Evolutionary conservation across 2,329 filamentous ascomycete species (phyloP).

Genomic region (Sclerotinia minor): DNA sequence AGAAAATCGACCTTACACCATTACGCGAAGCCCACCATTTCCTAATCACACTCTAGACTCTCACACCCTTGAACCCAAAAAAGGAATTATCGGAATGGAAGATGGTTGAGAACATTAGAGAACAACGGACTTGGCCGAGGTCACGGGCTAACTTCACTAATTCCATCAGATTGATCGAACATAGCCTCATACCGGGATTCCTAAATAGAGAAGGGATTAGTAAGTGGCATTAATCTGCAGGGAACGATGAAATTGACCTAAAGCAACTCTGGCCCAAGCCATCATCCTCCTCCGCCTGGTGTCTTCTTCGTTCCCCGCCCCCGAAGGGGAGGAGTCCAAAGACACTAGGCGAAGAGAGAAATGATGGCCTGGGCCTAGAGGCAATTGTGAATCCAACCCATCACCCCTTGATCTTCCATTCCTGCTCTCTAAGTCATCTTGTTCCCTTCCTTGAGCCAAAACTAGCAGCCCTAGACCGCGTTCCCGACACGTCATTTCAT

Average conservation of each 20-base stretch:
- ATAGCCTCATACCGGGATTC: no score
- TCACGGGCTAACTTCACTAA: not conserved
- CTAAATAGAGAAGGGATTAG: not conserved
- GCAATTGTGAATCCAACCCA: no score
- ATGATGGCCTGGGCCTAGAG: not conserved
- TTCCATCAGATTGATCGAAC: not conserved
- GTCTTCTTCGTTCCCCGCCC: not conserved
- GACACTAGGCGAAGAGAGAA: not conserved
- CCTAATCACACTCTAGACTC: not conserved
- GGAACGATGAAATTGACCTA: not conserved
- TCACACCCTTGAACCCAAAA: no score
- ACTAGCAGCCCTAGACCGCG: not conserved
- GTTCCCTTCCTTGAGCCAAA: not conserved
- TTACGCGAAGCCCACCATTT: not conserved
- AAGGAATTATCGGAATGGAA: not conserved
- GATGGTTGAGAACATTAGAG: not conserved
- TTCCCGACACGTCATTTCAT: not conserved
- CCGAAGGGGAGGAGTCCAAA: not conserved
- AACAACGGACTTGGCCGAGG: not conserved
- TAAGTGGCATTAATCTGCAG: not conserved
- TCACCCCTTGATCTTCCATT: not conserved
- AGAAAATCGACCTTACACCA: not conserved
- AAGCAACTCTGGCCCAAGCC: slow-evolving; percentile 11
- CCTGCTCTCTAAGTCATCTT: not conserved
- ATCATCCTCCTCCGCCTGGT: not conserved